Percentiles rank a stretch among this genome's conserved stretches.
Evolutionary conservation across 2,329 filamentous ascomycete genomes (phyloP).

Genomic region (Aureobasidium sp.): DNA sequence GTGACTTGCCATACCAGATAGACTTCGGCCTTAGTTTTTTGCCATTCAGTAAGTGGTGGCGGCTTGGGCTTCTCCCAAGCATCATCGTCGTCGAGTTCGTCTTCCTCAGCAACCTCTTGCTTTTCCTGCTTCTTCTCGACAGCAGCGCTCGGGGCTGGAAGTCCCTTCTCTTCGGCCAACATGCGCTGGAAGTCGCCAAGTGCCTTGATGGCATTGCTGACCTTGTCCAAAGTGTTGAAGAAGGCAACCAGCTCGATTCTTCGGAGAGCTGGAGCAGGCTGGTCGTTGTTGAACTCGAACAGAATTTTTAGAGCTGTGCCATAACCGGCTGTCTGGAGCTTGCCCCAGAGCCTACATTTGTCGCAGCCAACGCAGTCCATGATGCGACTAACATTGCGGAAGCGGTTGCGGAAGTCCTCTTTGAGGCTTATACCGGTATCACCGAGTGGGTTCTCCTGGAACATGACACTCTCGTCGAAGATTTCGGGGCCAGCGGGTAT

Average conservation of each 20-base stretch:
- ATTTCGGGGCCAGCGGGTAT: conserved; percentile 65
- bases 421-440: conserved; percentile 63
- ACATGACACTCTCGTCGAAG: conserved; percentile 95
- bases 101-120: conserved; percentile 8
- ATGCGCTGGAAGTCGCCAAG: conserved; percentile 63
- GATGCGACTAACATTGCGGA: conserved; percentile 89
- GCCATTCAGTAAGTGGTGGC: conserved; percentile 42
- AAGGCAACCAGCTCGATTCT: conserved; percentile 90
- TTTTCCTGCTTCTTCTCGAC: conserved; percentile 26
- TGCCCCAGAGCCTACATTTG: conserved; percentile 97
- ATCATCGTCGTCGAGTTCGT: conserved; percentile 25
- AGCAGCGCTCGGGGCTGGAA: conserved; percentile 25
- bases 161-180: conserved; percentile 28
- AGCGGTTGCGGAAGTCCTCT: conserved; percentile 94
- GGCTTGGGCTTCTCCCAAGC: conserved; percentile 27
- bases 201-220: conserved; percentile 72
- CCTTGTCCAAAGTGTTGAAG: conserved; percentile 85
- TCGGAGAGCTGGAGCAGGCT: conserved; percentile 65
- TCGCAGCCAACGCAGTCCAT: conserved; percentile 99
- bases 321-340: conserved; percentile 90
- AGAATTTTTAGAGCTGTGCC: conserved; percentile 91
- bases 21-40: conserved; percentile 59
- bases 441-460: conserved; percentile 50
- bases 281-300: conserved; percentile 78
- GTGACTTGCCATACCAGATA: conserved; percentile 55